A percentile compares a stretch with the other conserved stretches of the same genome.
phyloP scores from a whole-genome alignment of 2,329 filamentous ascomycete genomes.

The Lachnellula cervina region DNA sequence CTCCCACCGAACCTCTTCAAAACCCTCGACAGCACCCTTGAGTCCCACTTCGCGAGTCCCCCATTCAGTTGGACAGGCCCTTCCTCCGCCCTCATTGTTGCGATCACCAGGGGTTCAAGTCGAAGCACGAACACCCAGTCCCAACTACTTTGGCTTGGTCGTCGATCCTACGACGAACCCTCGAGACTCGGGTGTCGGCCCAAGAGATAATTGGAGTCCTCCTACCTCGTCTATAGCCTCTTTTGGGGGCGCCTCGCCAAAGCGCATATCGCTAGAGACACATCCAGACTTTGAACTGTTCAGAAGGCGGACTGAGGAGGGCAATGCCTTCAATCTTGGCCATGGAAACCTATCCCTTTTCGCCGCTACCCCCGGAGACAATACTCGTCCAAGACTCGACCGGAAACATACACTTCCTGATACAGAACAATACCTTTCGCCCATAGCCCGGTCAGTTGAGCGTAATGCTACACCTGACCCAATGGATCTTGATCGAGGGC shows the following conservation, averaged over 20 bases:
- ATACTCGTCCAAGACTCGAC: constrained; percentile 19
- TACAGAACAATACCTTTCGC: constrained; percentile 16
- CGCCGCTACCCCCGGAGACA: constrained; percentile 30
- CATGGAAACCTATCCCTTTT: constrained; percentile 42
- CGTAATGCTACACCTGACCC: constrained; percentile 14
- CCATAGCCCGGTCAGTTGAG: constrained; percentile 15
- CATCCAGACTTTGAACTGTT: constrained; percentile 83
- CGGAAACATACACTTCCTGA: constrained; percentile 20
- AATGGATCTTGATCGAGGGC: constrained; percentile 41
- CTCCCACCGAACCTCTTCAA: constrained; percentile 17
- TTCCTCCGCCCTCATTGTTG: constrained; percentile 19
- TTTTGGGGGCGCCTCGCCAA: constrained; percentile 63
- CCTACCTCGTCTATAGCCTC: constrained; percentile 66
- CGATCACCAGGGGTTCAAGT: constrained; percentile 22
- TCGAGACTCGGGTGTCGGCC: constrained; percentile 58
- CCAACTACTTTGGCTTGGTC: constrained; percentile 82
- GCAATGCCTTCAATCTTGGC: constrained; percentile 46
- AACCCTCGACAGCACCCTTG: constrained; percentile 20
- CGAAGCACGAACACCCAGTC: constrained; percentile 53
- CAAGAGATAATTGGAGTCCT: constrained; percentile 70
- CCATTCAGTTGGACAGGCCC: constrained; percentile 26
- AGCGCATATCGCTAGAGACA: constrained; percentile 65
- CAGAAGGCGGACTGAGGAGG: constrained; percentile 64
- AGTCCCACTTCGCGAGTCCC: constrained; percentile 18
- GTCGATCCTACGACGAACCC: constrained; percentile 57